Base-by-base conservation (phyloP, 2,329 filamentous ascomycete genomes). In the Mollisia scopiformis region DNA sequence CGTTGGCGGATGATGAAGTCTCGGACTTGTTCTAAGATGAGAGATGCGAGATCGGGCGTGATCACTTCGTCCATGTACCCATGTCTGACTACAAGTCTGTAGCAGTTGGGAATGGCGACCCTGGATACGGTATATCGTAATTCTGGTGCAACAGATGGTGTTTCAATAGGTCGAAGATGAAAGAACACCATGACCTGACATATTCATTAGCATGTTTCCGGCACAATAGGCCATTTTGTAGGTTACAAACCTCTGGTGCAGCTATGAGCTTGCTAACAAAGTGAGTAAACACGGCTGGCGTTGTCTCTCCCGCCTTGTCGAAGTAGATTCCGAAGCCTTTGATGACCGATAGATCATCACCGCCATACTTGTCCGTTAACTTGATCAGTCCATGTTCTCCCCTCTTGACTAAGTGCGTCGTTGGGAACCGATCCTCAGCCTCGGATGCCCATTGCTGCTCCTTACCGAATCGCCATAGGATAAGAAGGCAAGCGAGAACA, bases 391-490 rank as follows among this genome's bases (percentile, higher is more conserved):
- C 77, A 51, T 79, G 77, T 30, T 52, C 27, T 57, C 43, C 63
- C 60, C 57, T 72, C 39, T 55, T 62, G 55, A 79, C 77, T 61
- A 79, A 77, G 59, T 78, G 77, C 7, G 76, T 80, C 7, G 80
- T 79, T 30, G 79, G 78, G 61, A 87, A 79, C 2, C 82, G 79
- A 64, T 91, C 88, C 55, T 82, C 79, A 0, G 82, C 81, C 75
- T 93, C 90, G 2, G 89, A 87, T 13, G 75, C 76, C 90, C 90
- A 93, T 70, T 93, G 90, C 59, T 85, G 82, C 70, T 92, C 89
- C 72, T 93, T 93, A 16, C 90, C 90, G 69, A 87, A 93, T 35
- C 90, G 83, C 90, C 90, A 93, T 11, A 92, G 80, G 7, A 91
- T 80, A 68, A 93, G 89, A 31, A 92, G 74, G 46, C 75, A 77